phyloP scores from a whole-genome alignment of 2,329 filamentous ascomycete species.

The Rhynchosporium graminicola region DNA sequence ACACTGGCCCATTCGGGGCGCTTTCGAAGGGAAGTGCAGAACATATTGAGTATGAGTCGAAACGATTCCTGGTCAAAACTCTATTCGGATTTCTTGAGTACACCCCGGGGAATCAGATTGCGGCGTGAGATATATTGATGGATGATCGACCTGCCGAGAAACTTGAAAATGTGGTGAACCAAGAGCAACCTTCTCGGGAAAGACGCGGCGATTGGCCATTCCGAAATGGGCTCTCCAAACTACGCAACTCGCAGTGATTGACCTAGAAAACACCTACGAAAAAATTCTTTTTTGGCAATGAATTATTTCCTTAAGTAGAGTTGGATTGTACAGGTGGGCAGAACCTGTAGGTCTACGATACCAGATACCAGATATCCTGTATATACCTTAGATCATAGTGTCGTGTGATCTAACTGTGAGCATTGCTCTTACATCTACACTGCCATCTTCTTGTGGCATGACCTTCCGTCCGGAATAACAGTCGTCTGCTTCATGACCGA shows the following conservation, averaged over 20 bases:
- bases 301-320: conserved; percentile 3
- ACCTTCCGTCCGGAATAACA: neutral
- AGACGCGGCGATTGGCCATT: neutral
- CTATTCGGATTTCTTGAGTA: neutral
- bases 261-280: too few relatives aligned
- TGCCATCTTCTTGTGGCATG: neutral
- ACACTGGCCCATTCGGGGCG: conserved; percentile 37
- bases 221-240: too few relatives aligned
- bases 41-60: conserved; percentile 28
- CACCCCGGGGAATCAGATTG: neutral
- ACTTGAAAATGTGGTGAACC: neutral
- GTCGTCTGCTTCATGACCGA: conserved; percentile 8
- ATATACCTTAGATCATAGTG: neutral
- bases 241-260: neutral
- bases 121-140: neutral
- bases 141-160: neutral
- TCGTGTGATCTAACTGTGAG: neutral
- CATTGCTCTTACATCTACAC: neutral
- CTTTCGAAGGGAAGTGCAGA: conserved; percentile 39
- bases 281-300: neutral
- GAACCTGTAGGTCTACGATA: neutral
- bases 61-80: neutral
- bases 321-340: conserved; percentile 6
- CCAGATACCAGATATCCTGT: neutral
- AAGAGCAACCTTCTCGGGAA: neutral